phyloP scores from a whole-genome alignment of 768 basidiomycete genomes.

The Boletus vinaceobasis region DNA sequence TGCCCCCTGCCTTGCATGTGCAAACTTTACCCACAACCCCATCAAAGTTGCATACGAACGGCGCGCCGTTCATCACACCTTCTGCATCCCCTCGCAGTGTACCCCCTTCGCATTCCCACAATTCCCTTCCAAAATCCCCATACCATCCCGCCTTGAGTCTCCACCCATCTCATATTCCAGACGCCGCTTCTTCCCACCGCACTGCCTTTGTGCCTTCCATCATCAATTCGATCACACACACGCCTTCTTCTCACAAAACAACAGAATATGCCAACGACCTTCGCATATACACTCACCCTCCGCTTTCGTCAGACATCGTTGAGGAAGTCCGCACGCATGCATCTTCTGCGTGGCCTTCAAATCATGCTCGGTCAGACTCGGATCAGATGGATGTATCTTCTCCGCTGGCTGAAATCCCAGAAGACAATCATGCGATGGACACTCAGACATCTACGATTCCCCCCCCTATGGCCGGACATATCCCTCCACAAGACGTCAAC shows the following conservation, averaged over 20 bases:
- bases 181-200: conserved; percentile 51
- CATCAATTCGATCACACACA: conserved; percentile 28
- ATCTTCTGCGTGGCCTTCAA: conserved; percentile 25
- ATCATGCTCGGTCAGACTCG: conserved; percentile 30
- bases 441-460: conserved; percentile 49
- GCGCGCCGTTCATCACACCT: conserved; percentile 35
- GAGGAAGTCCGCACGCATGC: conserved; percentile 29
- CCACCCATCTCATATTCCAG: conserved; percentile 41
- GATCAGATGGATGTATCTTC: conserved; percentile 57
- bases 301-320: conserved; percentile 26
- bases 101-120: conserved; percentile 50
- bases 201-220: conserved; percentile 47
- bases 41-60: conserved; percentile 36
- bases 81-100: conserved; percentile 43
- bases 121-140: conserved; percentile 37
- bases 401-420: conserved; percentile 45
- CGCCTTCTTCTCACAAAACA: conserved; percentile 33
- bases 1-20: conserved; percentile 50
- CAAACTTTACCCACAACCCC: conserved; percentile 37
- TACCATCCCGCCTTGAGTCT: conserved; percentile 39
- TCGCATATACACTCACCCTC: conserved; percentile 34
- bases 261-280: conserved; percentile 35
- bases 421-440: conserved; percentile 44
- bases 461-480: conserved; percentile 33
- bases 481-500: conserved; percentile 36